These are phyloP conservation scores for Fraxinus sp. DNA, from an alignment of 305 asterid genomes.

Conservation along the genomic window DNA sequence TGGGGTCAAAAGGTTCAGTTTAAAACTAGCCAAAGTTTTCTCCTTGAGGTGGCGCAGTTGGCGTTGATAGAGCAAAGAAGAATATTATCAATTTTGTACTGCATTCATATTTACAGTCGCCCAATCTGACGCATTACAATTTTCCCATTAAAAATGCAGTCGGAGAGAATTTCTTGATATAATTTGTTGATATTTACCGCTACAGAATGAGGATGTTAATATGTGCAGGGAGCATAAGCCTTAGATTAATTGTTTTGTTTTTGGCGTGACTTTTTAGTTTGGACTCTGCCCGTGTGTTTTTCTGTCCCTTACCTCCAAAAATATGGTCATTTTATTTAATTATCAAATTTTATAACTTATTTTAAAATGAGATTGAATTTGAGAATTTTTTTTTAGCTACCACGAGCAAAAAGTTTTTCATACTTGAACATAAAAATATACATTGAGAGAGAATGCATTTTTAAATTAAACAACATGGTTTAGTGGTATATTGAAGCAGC, in stretches of 20 bases:
- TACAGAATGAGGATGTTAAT: not conserved
- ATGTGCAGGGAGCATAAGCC: not conserved
- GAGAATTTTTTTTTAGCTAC: not conserved
- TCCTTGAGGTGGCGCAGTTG: constrained; percentile 1
- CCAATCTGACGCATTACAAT: not conserved
- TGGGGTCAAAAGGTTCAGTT: not conserved
- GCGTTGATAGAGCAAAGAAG: not conserved
- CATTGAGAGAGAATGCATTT: not conserved
- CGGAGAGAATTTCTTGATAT: not conserved
- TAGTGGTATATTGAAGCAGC: not conserved
- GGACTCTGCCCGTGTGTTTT: not conserved
- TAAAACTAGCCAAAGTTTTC: not conserved
- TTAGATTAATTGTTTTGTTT: not conserved
- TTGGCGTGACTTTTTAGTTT: not conserved
- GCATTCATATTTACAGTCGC: not conserved
- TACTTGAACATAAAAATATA: not conserved
- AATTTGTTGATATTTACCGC: not conserved
- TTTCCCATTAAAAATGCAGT: constrained; percentile 4
- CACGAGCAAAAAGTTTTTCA: not conserved
- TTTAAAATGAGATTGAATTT: not conserved
- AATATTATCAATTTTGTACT: not conserved
- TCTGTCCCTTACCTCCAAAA: not conserved
- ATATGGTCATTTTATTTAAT: not conserved
- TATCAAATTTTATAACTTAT: not conserved
- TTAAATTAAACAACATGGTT: not conserved